Percentiles rank a stretch among this genome's conserved stretches.
phyloP scores from a whole-genome alignment of 2,329 filamentous ascomycete genomes.

The Emericellopsis atlantica region DNA sequence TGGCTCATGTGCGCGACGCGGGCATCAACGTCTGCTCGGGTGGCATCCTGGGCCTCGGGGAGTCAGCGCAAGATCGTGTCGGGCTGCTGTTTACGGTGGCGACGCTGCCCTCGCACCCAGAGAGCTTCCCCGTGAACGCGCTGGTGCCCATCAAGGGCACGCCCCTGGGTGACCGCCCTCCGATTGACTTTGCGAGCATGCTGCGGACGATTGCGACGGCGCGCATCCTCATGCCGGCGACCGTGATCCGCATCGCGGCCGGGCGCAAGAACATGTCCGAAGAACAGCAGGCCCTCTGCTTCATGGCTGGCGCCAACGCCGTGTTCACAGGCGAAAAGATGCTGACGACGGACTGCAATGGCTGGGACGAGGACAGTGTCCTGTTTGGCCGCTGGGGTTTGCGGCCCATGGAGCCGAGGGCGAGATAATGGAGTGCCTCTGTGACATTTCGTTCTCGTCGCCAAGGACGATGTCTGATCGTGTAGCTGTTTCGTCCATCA shows the following conservation, averaged over 20 bases:
- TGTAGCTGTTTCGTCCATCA: too few species aligned
- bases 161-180: slow-evolving; percentile 61
- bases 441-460: too few species aligned
- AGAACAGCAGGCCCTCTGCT: slow-evolving; percentile 81
- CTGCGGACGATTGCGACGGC: slow-evolving; percentile 77
- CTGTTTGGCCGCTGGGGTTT: slow-evolving; percentile 81
- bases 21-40: slow-evolving; percentile 86
- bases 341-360: slow-evolving; percentile 83
- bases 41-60: slow-evolving; percentile 76
- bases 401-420: slow-evolving; percentile 48
- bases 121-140: slow-evolving; percentile 85
- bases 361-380: slow-evolving; percentile 76
- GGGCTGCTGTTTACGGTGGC: slow-evolving; percentile 74
- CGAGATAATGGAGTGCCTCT: neutral
- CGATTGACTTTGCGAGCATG: slow-evolving; percentile 65
- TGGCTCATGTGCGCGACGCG: slow-evolving; percentile 69
- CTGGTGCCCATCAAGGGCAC: slow-evolving; percentile 86
- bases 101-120: slow-evolving; percentile 69
- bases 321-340: slow-evolving; percentile 94
- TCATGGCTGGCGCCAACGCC: slow-evolving; percentile 86
- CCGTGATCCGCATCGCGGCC: slow-evolving; percentile 78
- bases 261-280: slow-evolving; percentile 75
- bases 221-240: slow-evolving; percentile 68
- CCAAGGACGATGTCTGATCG: too few species aligned
- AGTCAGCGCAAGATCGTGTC: slow-evolving; percentile 66